Percentiles rank a stretch among this genome's conserved stretches.
These are phyloP conservation scores for Plasmodium gonderi DNA, from an alignment of 169 alveolate species.

Conservation along the genomic window DNA sequence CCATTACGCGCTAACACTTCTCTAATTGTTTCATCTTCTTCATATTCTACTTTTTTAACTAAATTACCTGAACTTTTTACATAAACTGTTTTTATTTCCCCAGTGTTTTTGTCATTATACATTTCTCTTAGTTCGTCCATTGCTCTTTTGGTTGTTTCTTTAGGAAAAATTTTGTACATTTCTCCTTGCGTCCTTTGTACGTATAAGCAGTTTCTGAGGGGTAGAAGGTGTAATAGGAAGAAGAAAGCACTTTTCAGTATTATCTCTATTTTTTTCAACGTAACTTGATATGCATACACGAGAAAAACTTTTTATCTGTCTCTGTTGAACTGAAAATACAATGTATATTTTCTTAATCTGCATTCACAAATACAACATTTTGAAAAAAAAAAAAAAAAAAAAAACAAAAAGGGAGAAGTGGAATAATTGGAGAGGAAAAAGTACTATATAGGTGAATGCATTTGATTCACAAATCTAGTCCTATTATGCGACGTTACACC, in stretches of 20 bases:
- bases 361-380: background rate
- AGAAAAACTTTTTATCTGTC: background rate
- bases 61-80: conserved; percentile 37
- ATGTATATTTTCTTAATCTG: background rate
- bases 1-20: conserved; percentile 28
- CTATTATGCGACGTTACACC: no score
- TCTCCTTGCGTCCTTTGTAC: background rate
- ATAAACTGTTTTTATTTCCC: conserved; percentile 13
- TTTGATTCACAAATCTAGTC: no score
- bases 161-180: background rate
- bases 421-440: no score
- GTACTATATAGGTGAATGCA: no score
- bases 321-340: background rate
- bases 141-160: background rate
- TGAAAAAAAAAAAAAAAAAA: background rate
- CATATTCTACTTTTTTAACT: conserved; percentile 28
- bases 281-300: background rate
- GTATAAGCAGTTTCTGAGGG: background rate
- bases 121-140: conserved; percentile 39
- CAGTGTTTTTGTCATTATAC: background rate
- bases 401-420: background rate
- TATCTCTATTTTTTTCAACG: no score
- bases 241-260: no score
- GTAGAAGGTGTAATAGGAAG: no score
- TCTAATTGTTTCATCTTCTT: conserved; percentile 25